Evolutionary conservation across 306 rosid genomes (phyloP).

Genomic region (Cucumis melo): DNA sequence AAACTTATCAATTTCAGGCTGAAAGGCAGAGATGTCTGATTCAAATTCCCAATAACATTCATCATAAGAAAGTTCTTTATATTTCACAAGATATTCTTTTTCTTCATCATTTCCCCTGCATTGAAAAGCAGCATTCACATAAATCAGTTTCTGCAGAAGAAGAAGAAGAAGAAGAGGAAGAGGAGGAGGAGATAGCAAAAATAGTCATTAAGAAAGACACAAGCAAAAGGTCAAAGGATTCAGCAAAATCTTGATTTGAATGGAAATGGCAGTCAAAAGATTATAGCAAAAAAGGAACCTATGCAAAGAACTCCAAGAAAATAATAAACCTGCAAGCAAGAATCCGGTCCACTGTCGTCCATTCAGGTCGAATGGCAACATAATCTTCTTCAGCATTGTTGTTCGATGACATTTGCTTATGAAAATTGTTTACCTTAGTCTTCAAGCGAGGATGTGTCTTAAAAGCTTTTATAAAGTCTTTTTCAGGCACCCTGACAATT

Average conservation of each 20-base stretch:
- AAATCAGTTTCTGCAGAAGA: constrained; percentile 8
- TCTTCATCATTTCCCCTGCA: constrained; percentile 62
- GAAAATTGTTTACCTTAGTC: constrained; percentile 72
- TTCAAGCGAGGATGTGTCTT: constrained; percentile 74
- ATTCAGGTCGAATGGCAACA: constrained; percentile 90
- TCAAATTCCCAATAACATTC: constrained; percentile 93
- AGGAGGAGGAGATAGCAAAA: too few species aligned
- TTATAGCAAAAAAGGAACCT: not conserved
- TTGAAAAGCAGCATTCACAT: constrained; percentile 3
- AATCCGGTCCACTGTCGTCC: constrained; percentile 94
- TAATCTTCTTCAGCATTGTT: constrained; percentile 82
- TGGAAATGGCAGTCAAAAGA: not conserved
- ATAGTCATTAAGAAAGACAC: not conserved
- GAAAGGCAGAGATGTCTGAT: constrained; percentile 85
- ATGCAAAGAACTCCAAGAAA: not conserved
- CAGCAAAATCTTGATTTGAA: not conserved
- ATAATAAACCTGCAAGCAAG: constrained; percentile 74
- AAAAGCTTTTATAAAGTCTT: constrained; percentile 85
- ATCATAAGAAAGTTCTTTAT: constrained; percentile 94
- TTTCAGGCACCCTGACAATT: constrained; percentile 75
- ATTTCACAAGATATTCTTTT: constrained; percentile 80
- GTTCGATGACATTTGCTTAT: constrained; percentile 57
- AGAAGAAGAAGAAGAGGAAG: too few species aligned
- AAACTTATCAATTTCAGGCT: constrained; percentile 81
- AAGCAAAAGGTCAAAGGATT: not conserved